A percentile compares a stretch with the other conserved stretches of the same genome.
phyloP scores from a whole-genome alignment of 306 rosid species.

The Prinsepia uniflora region DNA sequence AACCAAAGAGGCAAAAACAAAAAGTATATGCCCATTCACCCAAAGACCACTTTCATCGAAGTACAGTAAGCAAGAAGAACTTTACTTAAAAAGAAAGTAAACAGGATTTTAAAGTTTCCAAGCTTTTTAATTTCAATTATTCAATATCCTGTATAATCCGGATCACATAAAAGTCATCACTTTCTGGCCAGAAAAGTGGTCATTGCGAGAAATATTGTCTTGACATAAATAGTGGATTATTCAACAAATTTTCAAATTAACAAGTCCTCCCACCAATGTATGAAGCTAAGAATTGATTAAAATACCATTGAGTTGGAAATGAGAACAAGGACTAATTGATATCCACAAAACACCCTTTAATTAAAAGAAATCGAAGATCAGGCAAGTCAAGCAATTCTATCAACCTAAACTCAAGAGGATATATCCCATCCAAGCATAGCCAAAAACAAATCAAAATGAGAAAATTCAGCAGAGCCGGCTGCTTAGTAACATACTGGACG shows the following conservation, averaged over 20 bases:
- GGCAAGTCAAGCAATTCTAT: neutral
- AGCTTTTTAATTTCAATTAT: neutral
- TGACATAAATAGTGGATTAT: neutral
- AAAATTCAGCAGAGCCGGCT: neutral
- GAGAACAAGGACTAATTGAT: neutral
- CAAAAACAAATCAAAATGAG: too few species aligned
- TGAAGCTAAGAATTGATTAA: neutral
- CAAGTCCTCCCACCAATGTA: neutral
- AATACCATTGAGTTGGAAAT: neutral
- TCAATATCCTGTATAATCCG: neutral
- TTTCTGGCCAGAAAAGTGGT: neutral
- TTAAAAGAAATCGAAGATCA: neutral
- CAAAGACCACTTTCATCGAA: neutral
- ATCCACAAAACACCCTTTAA: neutral
- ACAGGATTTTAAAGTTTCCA: neutral
- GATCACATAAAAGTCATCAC: conserved; percentile 4
- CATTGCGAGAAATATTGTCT: neutral
- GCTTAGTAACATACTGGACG: neutral
- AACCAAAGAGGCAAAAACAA: neutral
- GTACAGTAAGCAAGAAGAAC: neutral
- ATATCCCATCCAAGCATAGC: neutral
- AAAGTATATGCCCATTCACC: neutral
- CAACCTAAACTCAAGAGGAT: neutral
- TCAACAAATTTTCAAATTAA: neutral
- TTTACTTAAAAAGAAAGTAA: neutral